Evolutionary conservation across 768 basidiomycete genomes (phyloP), one percentile per base, ranked within the genome.

Genomic region (Rickenella mellea): DNA sequence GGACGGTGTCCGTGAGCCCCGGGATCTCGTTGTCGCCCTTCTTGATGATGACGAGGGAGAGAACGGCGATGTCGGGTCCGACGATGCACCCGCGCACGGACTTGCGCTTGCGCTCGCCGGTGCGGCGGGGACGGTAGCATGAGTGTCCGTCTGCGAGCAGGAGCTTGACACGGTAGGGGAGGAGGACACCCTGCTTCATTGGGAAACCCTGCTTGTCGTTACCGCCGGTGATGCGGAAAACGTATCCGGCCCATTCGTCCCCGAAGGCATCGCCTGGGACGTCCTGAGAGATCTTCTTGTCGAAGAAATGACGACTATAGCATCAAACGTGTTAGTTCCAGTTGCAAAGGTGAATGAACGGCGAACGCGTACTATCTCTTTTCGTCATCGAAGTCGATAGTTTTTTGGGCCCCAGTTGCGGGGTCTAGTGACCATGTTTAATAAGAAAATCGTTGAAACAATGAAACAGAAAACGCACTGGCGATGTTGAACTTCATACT

Each of bases 171-270:
- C 94, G 92, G 71, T 89, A 62, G 45, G 89, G 89, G 56, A 94
- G 77, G 48, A 98, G 85, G 52, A 97, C 87, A 70, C 94, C 93
- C 71, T 99, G 94, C 69, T 98, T 98, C 91, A 97, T 96, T 37
- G 92, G 91, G 77, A 96, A 94, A 59, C 92, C 91, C 64, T 93
- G 89, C 71, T 91, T 90, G 80, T 97, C 92, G 74, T 97, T 97
- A 50, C 94, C 90, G 56, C 93, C 93, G 24, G 89, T 93, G 71
- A 99, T 87, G 56, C 91, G 83, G 75, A 96, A 79, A 63, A 97
- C 68, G 71, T 96, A 97, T 45, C 94, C 94, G 64, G 87, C 89
- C 77, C 80, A 98, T 72, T 98, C 94, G 61, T 94, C 86, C 55
- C 93, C 91, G 53, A 97, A 66, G 42, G 81, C 63, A 70, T 96